Conservation (phyloP, 768 basidiomycete genomes). For the Podaxis pistillaris region DNA sequence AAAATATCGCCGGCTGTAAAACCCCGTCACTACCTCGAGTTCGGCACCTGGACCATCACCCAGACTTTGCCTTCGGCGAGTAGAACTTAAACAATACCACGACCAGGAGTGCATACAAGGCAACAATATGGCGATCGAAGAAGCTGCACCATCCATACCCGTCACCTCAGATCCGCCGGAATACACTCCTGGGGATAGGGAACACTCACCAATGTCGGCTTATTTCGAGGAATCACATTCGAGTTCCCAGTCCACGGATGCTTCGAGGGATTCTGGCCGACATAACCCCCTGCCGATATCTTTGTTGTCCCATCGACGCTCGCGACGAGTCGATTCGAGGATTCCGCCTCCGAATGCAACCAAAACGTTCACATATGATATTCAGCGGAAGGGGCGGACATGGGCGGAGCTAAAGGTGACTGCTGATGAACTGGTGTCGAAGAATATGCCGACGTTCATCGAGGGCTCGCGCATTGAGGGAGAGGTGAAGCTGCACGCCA, state of each 20-base stretch:
- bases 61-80: not conserved
- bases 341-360: conserved; percentile 3
- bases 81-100: not conserved
- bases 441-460: conserved; percentile 32
- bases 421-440: conserved; percentile 39
- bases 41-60: not conserved
- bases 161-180: not conserved
- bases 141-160: not conserved
- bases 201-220: conserved; percentile 4
- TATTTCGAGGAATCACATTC: not conserved
- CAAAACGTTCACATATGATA: conserved; percentile 31
- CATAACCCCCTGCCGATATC: not conserved
- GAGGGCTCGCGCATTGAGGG: conserved; percentile 35
- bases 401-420: conserved; percentile 48
- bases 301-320: not conserved
- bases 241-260: not conserved
- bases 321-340: not conserved
- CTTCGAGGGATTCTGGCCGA: not conserved
- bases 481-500: conserved; percentile 31
- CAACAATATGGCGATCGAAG: not conserved
- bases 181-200: not conserved
- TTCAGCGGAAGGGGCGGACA: conserved; percentile 31
- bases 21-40: not conserved
- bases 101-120: not conserved
- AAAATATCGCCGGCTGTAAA: not conserved